Percentiles rank a stretch among this genome's conserved stretches.
Evolutionary conservation across 306 rosid species (phyloP).

Genomic region (Trifolium pratense): DNA sequence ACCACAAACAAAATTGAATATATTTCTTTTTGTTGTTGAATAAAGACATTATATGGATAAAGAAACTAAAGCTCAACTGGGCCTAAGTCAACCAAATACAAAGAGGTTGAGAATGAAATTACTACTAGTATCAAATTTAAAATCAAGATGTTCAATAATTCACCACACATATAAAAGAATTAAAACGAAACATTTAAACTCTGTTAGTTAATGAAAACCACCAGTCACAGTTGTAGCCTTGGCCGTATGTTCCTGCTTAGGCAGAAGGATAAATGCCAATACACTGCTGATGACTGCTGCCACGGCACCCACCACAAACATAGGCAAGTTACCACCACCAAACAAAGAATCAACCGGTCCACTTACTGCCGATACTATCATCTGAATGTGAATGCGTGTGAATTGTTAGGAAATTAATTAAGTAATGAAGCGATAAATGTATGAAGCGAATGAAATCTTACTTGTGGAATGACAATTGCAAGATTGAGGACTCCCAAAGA

Average conservation of each 20-base stretch:
- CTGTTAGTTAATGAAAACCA: constrained; percentile 40
- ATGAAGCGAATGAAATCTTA: constrained; percentile 16
- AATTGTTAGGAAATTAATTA: not conserved
- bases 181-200: not conserved
- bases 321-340: constrained; percentile 86
- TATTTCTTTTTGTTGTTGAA: too few species aligned
- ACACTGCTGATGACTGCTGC: constrained; percentile 60
- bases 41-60: too few species aligned
- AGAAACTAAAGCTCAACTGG: too few species aligned
- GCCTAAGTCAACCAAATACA: too few species aligned
- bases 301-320: constrained; percentile 70
- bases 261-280: constrained; percentile 57
- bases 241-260: too few species aligned
- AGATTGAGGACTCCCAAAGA: constrained; percentile 78
- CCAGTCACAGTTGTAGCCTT: constrained; percentile 25
- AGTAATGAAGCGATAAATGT: not conserved
- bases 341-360: constrained; percentile 69
- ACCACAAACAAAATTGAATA: too few species aligned
- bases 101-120: too few species aligned
- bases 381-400: constrained; percentile 33
- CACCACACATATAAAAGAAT: not conserved
- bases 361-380: constrained; percentile 62
- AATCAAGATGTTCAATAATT: constrained; percentile 25
- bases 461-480: constrained; percentile 81
- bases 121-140: not conserved